Base-by-base conservation (phyloP, 148 eudicot species). In the Camellia sinensis region DNA sequence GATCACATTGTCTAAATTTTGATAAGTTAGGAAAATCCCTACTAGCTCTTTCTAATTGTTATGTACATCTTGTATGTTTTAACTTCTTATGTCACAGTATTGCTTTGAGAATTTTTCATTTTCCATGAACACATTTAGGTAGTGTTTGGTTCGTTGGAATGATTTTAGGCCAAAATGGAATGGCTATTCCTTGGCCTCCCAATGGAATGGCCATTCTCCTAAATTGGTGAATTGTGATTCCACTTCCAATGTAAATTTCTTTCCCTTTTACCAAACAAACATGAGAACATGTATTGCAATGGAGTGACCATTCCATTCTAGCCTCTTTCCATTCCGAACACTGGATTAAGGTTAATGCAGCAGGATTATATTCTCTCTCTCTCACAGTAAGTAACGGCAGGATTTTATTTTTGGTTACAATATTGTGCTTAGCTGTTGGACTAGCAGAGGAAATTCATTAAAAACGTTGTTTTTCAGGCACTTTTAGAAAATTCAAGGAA, bases 401-500 rank as follows among this genome's bases (percentile, higher is more conserved):
- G 56, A 46, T 22, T 76, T 29, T 19, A 1, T 48, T 67, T 48
- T 67, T n/a, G 37, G 57, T 53, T 41, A 40, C 13, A 10, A 18
- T 57, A 54, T 57, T 60, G 66, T 70, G 37, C 19, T 43, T 19
- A 53, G 50, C 54, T 12, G 29, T 69, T 76, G 74, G 71, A 62
- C 54, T 48, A 77, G 50, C 43, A 44, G 41, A 77, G 76, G n/a
- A 73, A 69, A 17, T 0, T 45, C 3, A 37, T 5, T 67, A 15
- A 53, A 6, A 13, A 10, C 41, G 18, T 66, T 74, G 67, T 74
- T 29, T 82, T 80, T 57, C 89, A 93, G 98, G 91, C 68, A 96
- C 99, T 63, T 96, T 78, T 83, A 89, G 92, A 83, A 96, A 92
- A 86, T 96, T 91, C 80, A 96, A 96, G 88, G 99, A 89, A 83